Evolutionary conservation across 192 early-diverging fungal species (phyloP), one percentile per base, ranked within the genome.

Genomic region (Backusella westeae): DNA sequence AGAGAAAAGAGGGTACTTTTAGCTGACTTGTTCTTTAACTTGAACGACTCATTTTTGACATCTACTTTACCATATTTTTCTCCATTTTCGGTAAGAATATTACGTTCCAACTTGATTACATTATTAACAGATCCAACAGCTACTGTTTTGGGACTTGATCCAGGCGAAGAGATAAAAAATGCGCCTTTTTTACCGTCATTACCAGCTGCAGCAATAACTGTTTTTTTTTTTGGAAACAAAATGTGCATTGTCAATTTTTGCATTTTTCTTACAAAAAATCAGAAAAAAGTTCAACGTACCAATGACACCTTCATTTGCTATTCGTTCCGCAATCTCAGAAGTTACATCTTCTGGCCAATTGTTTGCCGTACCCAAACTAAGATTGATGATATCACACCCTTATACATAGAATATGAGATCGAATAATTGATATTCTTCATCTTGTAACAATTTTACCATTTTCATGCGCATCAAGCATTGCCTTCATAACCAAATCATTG

Each of bases 361-460:
- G 74, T 82, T 82, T 9, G 87, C 82, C 3, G 88, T 92, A 68
- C 95, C 96, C 69, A 97, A 80, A 69, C 92, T 93, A 75, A 97
- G 85, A 86, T 93, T 96, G 80, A 98, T 93, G 56, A 98, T 79
- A 75, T 98, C 89, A 80, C 93, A 87, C 0, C 89, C 85, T 78
- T 39, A 8, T 38, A 75, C 2, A 46, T 23, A 41, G 26, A 8
- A 39, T 70, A 12, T 41, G 46, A 77, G 6, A 49, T 69, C 34
- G 36, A 14, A 34, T 39, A 63, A 6, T n/a, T 49, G 6, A n/a
- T n/a, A 49, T 6, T 71, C 1, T 23, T 17, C 4, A 23, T 46
- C 14, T 1, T 56, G 4, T 19, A 17, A 3, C 4, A 15, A 21
- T 32, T 35, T n/a, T 78, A 81, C 80, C 72, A 21, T 93, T 93